Evolutionary conservation across 345 rosid species (phyloP).

Genomic region (thale cress (Arabidopsis thaliana)): DNA sequence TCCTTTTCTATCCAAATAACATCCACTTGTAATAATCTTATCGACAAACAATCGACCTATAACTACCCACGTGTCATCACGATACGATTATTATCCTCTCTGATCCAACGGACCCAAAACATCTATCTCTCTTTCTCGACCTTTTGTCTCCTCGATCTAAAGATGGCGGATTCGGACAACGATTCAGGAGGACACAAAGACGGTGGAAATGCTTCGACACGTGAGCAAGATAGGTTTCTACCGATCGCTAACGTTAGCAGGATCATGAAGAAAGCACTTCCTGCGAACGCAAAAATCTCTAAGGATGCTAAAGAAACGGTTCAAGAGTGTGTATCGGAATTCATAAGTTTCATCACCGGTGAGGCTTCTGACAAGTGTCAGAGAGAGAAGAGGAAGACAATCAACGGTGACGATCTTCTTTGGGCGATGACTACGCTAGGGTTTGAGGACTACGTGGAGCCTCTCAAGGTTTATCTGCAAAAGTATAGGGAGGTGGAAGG

Average conservation of each 20-base stretch:
- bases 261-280: slow-evolving; percentile 77
- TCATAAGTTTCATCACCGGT: slow-evolving; percentile 77
- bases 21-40: slow-evolving; percentile 52
- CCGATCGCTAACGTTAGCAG: slow-evolving; percentile 80
- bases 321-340: slow-evolving; percentile 80
- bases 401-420: slow-evolving; percentile 77
- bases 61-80: slow-evolving; percentile 56
- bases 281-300: slow-evolving; percentile 76
- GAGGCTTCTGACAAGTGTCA: slow-evolving; percentile 82
- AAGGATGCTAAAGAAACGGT: slow-evolving; percentile 84
- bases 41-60: slow-evolving; percentile 58
- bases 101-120: slow-evolving; percentile 62
- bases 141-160: slow-evolving; percentile 22
- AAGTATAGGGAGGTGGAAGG: slow-evolving; percentile 78
- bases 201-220: slow-evolving; percentile 53
- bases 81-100: slow-evolving; percentile 53
- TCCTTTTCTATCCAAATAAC: slow-evolving; percentile 45
- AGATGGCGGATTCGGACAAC: slow-evolving; percentile 78
- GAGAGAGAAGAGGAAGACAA: slow-evolving; percentile 74
- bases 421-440: slow-evolving; percentile 87
- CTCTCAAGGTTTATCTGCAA: slow-evolving; percentile 67
- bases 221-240: slow-evolving; percentile 68
- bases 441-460: slow-evolving; percentile 75
- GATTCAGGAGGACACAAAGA: slow-evolving; percentile 61
- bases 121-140: slow-evolving; percentile 27